Percentiles rank a stretch among this genome's conserved stretches.
Conservation (phyloP, 2,329 filamentous ascomycete species). For the Pseudocercospora cruenta region DNA sequence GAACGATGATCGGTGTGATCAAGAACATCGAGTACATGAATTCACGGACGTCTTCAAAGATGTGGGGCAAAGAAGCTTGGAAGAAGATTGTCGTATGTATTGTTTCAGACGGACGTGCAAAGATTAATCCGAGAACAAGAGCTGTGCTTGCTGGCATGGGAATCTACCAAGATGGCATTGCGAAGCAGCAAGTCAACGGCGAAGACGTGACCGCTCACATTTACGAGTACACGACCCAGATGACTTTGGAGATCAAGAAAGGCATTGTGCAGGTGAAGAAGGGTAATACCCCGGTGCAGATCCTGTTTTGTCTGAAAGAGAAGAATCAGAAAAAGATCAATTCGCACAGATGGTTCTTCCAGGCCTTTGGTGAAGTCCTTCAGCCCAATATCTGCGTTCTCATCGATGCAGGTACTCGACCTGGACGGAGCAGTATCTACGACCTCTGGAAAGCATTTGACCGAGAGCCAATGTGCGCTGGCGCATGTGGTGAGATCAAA, state of each 20-base stretch:
- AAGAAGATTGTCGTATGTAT: constrained; percentile 99
- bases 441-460: constrained; percentile 99
- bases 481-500: constrained; percentile 98
- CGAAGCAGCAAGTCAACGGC: constrained; percentile 94
- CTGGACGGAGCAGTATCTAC: constrained; percentile 92
- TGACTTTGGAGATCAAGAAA: constrained; percentile 86
- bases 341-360: constrained; percentile 98
- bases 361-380: constrained; percentile 88
- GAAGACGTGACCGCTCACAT: constrained; percentile 97
- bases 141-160: constrained; percentile 90
- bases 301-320: constrained; percentile 97
- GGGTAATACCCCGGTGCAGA: constrained; percentile 84
- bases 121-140: constrained; percentile 91
- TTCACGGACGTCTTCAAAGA: constrained; percentile 87
- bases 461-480: constrained; percentile 94
- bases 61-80: constrained; percentile 98
- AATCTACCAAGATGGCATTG: constrained; percentile 97
- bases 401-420: constrained; percentile 92
- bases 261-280: constrained; percentile 83
- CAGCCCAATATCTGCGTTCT: constrained; percentile 97
- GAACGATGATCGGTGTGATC: constrained; percentile 95
- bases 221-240: constrained; percentile 89
- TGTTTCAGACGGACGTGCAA: constrained; percentile 93
- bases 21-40: constrained; percentile 99
- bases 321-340: constrained; percentile 99